Conservation (phyloP, 441 rosid genomes). For the Geranium incanum region DNA sequence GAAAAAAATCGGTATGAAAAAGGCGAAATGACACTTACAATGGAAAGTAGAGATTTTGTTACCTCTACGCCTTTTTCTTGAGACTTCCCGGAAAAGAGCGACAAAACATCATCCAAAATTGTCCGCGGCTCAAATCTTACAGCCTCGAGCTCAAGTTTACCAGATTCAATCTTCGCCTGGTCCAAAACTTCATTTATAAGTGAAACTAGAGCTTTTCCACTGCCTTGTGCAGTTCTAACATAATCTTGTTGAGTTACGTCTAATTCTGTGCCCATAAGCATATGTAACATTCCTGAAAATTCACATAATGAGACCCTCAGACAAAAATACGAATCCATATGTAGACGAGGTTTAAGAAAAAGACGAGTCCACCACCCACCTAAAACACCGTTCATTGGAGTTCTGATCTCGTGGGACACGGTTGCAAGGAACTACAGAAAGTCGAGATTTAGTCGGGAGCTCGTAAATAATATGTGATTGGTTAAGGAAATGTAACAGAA, state of each 20-base stretch:
- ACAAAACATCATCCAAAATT: conserved; percentile 68
- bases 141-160: conserved; percentile 77
- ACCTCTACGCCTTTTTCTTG: conserved; percentile 82
- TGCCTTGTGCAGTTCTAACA: conserved; percentile 75
- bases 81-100: conserved; percentile 63
- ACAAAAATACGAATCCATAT: conserved; percentile 14
- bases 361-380: conserved; percentile 35
- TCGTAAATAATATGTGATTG: neutral
- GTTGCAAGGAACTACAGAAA: conserved; percentile 80
- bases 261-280: conserved; percentile 82
- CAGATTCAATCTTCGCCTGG: conserved; percentile 96
- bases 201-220: conserved; percentile 78
- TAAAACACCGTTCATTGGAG: conserved; percentile 95
- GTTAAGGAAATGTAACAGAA: neutral
- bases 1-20: conserved; percentile 20
- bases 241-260: conserved; percentile 67
- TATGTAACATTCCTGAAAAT: conserved; percentile 74
- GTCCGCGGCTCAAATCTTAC: conserved; percentile 71
- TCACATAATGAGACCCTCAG: neutral
- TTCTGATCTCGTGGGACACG: conserved; percentile 94
- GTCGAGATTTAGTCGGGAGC: neutral
- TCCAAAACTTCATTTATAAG: conserved; percentile 86
- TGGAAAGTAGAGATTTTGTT: conserved; percentile 13
- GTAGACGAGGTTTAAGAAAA: conserved; percentile 13
- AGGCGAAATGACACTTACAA: neutral